Base-by-base conservation (phyloP, 2,329 filamentous ascomycete species). In the Alternaria consortialis region DNA sequence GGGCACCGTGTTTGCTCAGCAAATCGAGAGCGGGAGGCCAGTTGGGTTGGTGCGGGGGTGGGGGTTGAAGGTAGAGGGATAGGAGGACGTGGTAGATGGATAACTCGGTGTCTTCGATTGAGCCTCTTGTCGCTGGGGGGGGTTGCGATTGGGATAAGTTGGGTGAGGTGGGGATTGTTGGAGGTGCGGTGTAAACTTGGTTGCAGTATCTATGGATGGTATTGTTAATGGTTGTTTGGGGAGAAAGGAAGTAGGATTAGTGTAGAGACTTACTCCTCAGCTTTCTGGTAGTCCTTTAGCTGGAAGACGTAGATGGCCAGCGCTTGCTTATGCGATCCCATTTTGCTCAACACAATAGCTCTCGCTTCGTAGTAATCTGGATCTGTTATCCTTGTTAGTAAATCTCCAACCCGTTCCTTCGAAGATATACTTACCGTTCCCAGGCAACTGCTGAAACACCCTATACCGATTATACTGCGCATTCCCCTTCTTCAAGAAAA, bases 241-340 rank as follows among this genome's bases (percentile, higher is more conserved):
- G 5, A 20, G 9, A 2, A 20, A 13, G 7, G 17, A 6, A 1
- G 2, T 17, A 31, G 12, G 1, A 6, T 23, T 12, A 15, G n/a
- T 23, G 12, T 13, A 6, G 9, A 39, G 11, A 52, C 71, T 54
- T 66, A 97, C 90, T 97, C 93, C 85, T 99, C 95, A 32, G 95
- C 95, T 79, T 97, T 98, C 12, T 82, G 83, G 64, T 92, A 94
- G 77, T 97, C 90, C 68, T 91, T 83, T 77, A 99, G 87, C 77
- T 94, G 95, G 81, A 97, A 99, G 29, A 98, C 94, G 76, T 97
- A 99, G 53, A 99, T 97, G 75, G 95, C 91, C n/a, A 99, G 82
- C 0, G 95, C 95, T 79, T 98, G 93, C 75, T 93, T 94, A 80
- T 99, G 94, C 71, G 94, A 91, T 7, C 92, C 93, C 92, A 98